Evolutionary conservation across 1,139 yeast species (phyloP).

Genomic region (Suhomyces terraborum): DNA sequence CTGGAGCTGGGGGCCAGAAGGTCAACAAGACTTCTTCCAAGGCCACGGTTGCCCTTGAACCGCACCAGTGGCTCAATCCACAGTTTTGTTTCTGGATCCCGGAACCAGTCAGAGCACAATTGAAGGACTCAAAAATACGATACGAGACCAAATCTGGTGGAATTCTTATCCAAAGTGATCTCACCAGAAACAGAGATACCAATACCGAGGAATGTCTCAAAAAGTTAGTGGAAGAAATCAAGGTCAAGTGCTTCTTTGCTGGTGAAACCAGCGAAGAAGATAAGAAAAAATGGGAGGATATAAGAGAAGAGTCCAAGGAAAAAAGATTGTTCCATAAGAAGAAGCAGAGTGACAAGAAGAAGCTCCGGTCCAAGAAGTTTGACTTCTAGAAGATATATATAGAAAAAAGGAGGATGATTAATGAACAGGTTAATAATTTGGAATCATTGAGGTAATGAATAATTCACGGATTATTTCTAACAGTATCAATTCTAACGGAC

Average conservation of each 20-base stretch:
- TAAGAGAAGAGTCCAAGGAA: constrained; percentile 49
- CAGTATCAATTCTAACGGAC: too few species aligned
- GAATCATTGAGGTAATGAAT: too few species aligned
- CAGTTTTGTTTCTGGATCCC: constrained; percentile 64
- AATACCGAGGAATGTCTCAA: constrained; percentile 62
- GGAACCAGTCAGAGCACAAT: constrained; percentile 45
- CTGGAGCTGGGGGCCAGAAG: constrained; percentile 96
- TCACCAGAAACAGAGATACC: constrained; percentile 56
- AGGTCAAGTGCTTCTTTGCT: constrained; percentile 48
- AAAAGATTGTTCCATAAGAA: constrained; percentile 55
- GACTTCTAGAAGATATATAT: constrained; percentile 20
- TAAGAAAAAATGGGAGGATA: constrained; percentile 55
- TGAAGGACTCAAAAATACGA: constrained; percentile 43
- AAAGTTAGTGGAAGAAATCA: constrained; percentile 59
- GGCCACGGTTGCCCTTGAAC: constrained; percentile 62
- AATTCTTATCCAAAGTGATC: constrained; percentile 63
- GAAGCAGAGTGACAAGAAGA: constrained; percentile 56
- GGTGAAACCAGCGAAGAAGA: constrained; percentile 53
- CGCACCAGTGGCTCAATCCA: constrained; percentile 51
- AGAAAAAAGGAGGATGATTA: too few species aligned
- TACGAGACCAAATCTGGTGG: constrained; percentile 62
- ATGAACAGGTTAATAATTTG: too few species aligned
- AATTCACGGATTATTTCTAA: too few species aligned
- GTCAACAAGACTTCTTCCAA: constrained; percentile 85
- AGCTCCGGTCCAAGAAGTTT: constrained; percentile 44